phyloP scores from a whole-genome alignment of 2,329 filamentous ascomycete genomes.

The Zelopaecilomyces penicillatus region DNA sequence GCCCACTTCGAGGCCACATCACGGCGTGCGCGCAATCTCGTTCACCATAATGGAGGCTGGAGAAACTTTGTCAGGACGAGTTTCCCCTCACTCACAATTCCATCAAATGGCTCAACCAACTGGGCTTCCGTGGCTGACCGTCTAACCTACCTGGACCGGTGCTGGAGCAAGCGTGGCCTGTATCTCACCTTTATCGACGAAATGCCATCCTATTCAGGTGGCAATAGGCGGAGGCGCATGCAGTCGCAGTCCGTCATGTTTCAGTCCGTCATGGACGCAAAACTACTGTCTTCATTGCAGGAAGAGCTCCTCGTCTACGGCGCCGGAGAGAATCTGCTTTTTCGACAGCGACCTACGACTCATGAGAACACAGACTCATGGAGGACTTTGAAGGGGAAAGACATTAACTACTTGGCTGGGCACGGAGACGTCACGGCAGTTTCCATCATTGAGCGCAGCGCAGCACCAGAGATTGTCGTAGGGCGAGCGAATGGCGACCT shows the following conservation, averaged over 20 bases:
- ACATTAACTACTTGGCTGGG: slow-evolving; percentile 32
- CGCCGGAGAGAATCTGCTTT: slow-evolving; percentile 42
- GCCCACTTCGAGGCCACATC: slow-evolving; percentile 33
- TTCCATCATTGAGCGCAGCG: slow-evolving; percentile 30
- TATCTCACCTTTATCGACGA: slow-evolving; percentile 21
- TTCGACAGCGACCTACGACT: slow-evolving; percentile 27
- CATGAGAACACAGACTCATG: slow-evolving; percentile 21
- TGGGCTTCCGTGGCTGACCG: slow-evolving; percentile 36
- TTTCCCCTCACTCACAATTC: slow-evolving; percentile 34
- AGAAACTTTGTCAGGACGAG: slow-evolving; percentile 36
- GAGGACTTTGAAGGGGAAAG: slow-evolving; percentile 30
- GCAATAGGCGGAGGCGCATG: slow-evolving; percentile 10
- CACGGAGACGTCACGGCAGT: slow-evolving; percentile 43
- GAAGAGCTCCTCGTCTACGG: slow-evolving; percentile 43
- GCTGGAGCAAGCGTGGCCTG: slow-evolving; percentile 44
- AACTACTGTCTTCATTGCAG: slow-evolving; percentile 24
- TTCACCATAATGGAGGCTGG: slow-evolving; percentile 37
- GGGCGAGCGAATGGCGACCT: slow-evolving; percentile 44
- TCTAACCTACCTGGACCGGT: slow-evolving; percentile 42
- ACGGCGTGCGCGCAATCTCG: slow-evolving; percentile 28
- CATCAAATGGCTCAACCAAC: slow-evolving; percentile 13
- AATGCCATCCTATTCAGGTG: slow-evolving; percentile 10
- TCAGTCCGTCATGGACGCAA: slow-evolving; percentile 41
- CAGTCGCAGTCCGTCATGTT: slow-evolving; percentile 30
- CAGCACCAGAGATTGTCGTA: slow-evolving; percentile 29